phyloP scores from a whole-genome alignment of 2,329 filamentous ascomycete species.

The Aspergillus fischeri region DNA sequence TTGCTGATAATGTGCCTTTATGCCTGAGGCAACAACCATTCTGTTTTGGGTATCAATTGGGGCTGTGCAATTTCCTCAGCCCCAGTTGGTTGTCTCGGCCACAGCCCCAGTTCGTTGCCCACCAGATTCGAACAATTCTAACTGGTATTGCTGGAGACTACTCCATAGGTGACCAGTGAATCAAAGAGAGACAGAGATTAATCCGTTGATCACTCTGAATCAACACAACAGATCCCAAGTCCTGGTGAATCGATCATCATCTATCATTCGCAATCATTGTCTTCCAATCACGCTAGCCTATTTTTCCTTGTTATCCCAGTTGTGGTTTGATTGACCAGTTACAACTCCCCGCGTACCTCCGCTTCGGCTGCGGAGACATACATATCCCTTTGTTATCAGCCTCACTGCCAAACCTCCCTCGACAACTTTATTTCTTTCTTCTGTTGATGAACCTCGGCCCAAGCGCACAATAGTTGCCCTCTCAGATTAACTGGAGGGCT shows the following conservation, averaged over 20 bases:
- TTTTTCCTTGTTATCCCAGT: neutral
- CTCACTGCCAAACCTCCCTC: constrained; percentile 2
- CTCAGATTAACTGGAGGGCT: constrained; percentile 26
- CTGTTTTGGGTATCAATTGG: neutral
- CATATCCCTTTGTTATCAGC: constrained; percentile 13
- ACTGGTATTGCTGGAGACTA: neutral
- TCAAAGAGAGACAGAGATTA: neutral
- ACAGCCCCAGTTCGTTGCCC: constrained; percentile 1
- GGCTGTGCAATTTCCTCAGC: constrained; percentile 6
- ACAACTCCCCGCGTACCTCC: constrained; percentile 4
- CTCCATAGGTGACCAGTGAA: neutral
- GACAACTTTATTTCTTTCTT: neutral
- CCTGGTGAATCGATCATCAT: neutral
- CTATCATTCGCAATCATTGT: neutral
- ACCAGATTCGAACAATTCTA: neutral
- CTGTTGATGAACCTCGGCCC: neutral
- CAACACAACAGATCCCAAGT: neutral
- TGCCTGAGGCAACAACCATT: constrained; percentile 1
- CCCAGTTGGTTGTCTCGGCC: neutral
- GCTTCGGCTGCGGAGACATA: constrained; percentile 16
- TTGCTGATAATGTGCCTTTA: constrained; percentile 3
- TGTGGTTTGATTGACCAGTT: neutral
- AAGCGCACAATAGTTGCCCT: constrained; percentile 18
- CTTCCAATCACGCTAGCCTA: neutral
- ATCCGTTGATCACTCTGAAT: neutral